Base-by-base conservation (phyloP, 169 alveolate genomes). In the Plasmodium vinckei region DNA sequence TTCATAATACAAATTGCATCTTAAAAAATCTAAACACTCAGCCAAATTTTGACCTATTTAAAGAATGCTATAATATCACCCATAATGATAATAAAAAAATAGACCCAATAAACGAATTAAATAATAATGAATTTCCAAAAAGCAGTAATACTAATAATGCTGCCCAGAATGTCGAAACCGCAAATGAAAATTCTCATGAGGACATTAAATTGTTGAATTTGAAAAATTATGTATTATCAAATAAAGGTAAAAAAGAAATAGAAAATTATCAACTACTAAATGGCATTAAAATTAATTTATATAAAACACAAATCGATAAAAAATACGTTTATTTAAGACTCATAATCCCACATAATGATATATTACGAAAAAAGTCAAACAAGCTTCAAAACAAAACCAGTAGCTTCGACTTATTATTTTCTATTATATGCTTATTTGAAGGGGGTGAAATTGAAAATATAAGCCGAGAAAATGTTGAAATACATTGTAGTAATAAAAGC, bases 401-500 rank as follows among this genome's bases (percentile, higher is more conserved):
- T 59, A 71, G 42, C 9, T 68, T 67, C 19, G 27, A 60, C 19
- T 67, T 82, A 67, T 67, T 82, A 56, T 82, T 82, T 60, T 82
- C 90, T 65, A 47, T 82, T 23, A 82, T 82, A 21, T 89, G 94
- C 17, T 70, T 95, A 94, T 94, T 95, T 95, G 97, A 95, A 60
- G 96, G 97, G 5, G 97, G 97, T 9, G 96, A 96, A 47, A 82
- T 95, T 69, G 97, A 95, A 27, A 73, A 87, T 56, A 87, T 91
- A 57, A 73, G 94, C 72, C 75, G 97, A n/a, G 89, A 87, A 73
- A 93, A 94, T 88, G 95, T 95, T 25, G 97, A 95, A 91, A 72
- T 92, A 82, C 95, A 92, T 68, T 95, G 97, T 71, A 94, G 94
- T 46, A 88, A 87, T 49, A 91, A 92, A 60, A 92, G 92, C 51